Percentiles rank a stretch among this genome's conserved stretches.
These are phyloP conservation scores for Didymella glomerata DNA, from an alignment of 2,329 filamentous ascomycete species.

Conservation along the genomic window DNA sequence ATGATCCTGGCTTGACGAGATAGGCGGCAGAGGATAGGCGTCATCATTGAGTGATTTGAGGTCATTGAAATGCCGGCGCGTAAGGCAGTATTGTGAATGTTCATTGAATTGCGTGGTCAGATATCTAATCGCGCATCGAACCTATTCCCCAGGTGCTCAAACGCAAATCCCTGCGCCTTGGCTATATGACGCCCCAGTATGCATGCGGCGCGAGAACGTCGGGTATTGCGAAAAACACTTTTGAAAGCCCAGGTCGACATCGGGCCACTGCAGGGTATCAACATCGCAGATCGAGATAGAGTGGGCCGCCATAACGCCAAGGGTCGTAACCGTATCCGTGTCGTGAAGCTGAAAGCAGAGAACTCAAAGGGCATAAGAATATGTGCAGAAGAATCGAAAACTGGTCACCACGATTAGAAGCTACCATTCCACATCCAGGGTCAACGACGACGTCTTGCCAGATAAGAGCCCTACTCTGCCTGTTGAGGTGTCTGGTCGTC, in stretches of 20 bases:
- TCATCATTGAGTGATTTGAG: background rate
- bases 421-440: background rate
- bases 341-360: slow-evolving; percentile 12
- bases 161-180: background rate
- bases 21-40: background rate
- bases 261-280: slow-evolving; percentile 22
- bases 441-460: background rate
- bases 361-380: slow-evolving; percentile 8
- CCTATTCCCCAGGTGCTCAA: background rate
- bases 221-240: slow-evolving; percentile 16
- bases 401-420: background rate
- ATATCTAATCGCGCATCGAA: background rate
- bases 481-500: slow-evolving; percentile 5
- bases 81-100: background rate
- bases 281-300: slow-evolving; percentile 20
- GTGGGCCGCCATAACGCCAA: slow-evolving; percentile 19
- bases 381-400: slow-evolving; percentile 17
- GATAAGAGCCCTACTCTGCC: slow-evolving; percentile 18
- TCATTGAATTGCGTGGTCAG: background rate
- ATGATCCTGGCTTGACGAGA: no score
- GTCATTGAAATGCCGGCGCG: background rate
- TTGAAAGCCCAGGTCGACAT: slow-evolving; percentile 15
- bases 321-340: slow-evolving; percentile 10
- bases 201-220: slow-evolving; percentile 1
- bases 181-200: background rate